These are phyloP conservation scores for Discostella pseudostelligera DNA, from an alignment of 108 stramenopile genomes.

Conservation along the genomic window DNA sequence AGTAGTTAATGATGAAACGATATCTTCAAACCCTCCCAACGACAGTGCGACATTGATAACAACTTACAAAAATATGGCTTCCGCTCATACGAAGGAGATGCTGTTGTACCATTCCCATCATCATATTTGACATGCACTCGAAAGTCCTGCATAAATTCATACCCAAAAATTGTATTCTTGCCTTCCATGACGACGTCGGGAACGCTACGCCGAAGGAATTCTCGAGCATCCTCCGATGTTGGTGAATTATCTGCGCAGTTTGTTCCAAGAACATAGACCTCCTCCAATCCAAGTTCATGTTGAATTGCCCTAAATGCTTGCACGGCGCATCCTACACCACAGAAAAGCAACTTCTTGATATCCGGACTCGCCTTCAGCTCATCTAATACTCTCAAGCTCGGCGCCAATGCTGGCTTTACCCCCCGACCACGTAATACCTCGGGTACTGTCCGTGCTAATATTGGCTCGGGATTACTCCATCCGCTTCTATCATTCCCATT, in stretches of 20 bases:
- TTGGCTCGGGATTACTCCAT: conserved; percentile 68
- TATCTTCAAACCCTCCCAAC: not conserved
- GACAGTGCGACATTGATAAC: conserved; percentile 1
- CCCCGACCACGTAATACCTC: conserved; percentile 71
- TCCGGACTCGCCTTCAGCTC: conserved; percentile 56
- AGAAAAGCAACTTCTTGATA: conserved; percentile 69
- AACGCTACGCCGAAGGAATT: conserved; percentile 63
- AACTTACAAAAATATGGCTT: conserved; percentile 69
- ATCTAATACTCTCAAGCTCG: conserved; percentile 70
- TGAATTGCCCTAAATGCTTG: conserved; percentile 82
- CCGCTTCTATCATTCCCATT: conserved; percentile 11
- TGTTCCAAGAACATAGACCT: conserved; percentile 79
- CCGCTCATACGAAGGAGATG: conserved; percentile 46
- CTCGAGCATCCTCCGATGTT: conserved; percentile 68
- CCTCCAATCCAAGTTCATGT: conserved; percentile 53
- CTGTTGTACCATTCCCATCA: conserved; percentile 19
- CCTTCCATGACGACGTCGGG: conserved; percentile 4
- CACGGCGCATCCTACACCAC: conserved; percentile 82
- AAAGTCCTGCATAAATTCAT: conserved; percentile 89
- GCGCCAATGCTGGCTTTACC: conserved; percentile 79
- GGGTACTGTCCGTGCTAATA: conserved; percentile 58
- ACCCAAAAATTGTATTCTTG: conserved; percentile 39
- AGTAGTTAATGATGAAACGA: not conserved
- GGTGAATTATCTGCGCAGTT: conserved; percentile 84
- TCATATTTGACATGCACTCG: conserved; percentile 74